phyloP scores from a whole-genome alignment of 2,329 filamentous ascomycete species.

The Curvularia spicifera region DNA sequence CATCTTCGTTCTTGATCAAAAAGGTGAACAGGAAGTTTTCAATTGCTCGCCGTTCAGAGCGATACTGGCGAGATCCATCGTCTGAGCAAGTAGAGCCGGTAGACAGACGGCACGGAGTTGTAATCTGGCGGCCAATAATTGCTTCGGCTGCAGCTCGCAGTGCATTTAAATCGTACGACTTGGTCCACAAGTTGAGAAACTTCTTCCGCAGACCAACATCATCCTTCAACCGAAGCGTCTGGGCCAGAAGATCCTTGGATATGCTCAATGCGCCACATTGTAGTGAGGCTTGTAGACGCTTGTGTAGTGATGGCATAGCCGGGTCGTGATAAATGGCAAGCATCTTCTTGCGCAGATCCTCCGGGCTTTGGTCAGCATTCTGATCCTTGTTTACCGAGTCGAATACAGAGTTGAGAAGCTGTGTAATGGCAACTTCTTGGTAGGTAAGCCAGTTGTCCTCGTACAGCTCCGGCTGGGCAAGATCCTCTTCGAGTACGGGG shows the following conservation, averaged over 20 bases:
- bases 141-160: slow-evolving; percentile 64
- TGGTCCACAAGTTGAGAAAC: slow-evolving; percentile 64
- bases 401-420: slow-evolving; percentile 65
- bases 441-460: slow-evolving; percentile 68
- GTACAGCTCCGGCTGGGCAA: slow-evolving; percentile 64
- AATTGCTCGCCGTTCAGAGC: slow-evolving; percentile 53
- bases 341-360: slow-evolving; percentile 56
- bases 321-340: slow-evolving; percentile 62
- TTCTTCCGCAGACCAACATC: slow-evolving; percentile 65
- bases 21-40: slow-evolving; percentile 64
- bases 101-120: slow-evolving; percentile 45
- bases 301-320: slow-evolving; percentile 59
- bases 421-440: slow-evolving; percentile 66
- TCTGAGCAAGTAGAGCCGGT: slow-evolving; percentile 46
- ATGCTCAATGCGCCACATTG: slow-evolving; percentile 64
- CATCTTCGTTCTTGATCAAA: slow-evolving; percentile 65
- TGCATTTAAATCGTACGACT: slow-evolving; percentile 61
- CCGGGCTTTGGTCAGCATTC: slow-evolving; percentile 38
- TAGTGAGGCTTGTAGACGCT: slow-evolving; percentile 64
- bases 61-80: slow-evolving; percentile 42
- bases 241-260: slow-evolving; percentile 59
- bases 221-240: slow-evolving; percentile 56
- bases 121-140: slow-evolving; percentile 63
- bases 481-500: slow-evolving; percentile 61
- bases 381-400: slow-evolving; percentile 42